Conservation (phyloP, 495 filamentous ascomycete species). For the Peziza echinospora region DNA sequence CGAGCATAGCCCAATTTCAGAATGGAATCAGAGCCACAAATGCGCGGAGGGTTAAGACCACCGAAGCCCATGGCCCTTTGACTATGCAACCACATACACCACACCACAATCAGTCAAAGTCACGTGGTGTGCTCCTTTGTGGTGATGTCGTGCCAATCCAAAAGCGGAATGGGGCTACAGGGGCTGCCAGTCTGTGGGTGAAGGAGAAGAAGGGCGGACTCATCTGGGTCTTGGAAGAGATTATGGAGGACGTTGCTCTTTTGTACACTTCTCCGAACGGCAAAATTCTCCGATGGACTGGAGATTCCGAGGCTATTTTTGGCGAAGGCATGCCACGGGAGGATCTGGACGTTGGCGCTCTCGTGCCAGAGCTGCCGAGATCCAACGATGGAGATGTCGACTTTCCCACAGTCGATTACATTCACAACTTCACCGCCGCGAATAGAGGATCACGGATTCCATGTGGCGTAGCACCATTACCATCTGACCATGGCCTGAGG, state of each 20-base stretch:
- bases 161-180: slow-evolving; percentile 78
- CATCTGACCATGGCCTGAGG: slow-evolving; percentile 42
- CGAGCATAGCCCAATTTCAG: slow-evolving; percentile 2
- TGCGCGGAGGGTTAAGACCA: not conserved
- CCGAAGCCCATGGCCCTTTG: not conserved
- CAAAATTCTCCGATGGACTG: slow-evolving; percentile 17
- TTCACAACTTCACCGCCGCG: slow-evolving; percentile 61
- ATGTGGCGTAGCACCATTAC: slow-evolving; percentile 44
- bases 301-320: slow-evolving; percentile 39
- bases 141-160: slow-evolving; percentile 93
- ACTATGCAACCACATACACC: slow-evolving; percentile 1
- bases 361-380: slow-evolving; percentile 66
- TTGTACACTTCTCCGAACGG: slow-evolving; percentile 21
- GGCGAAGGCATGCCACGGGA: slow-evolving; percentile 39
- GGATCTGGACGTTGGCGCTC: slow-evolving; percentile 43
- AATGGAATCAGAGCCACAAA: slow-evolving; percentile 19
- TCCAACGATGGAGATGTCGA: slow-evolving; percentile 48
- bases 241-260: slow-evolving; percentile 73
- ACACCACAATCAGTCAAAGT: slow-evolving; percentile 33
- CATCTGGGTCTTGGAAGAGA: slow-evolving; percentile 96
- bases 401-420: slow-evolving; percentile 41
- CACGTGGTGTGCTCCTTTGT: slow-evolving; percentile 77
- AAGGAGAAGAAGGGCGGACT: slow-evolving; percentile 87
- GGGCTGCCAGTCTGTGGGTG: slow-evolving; percentile 89
- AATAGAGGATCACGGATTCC: slow-evolving; percentile 62